These are phyloP conservation scores for Pseudocercospora macadamiae DNA, from an alignment of 2,329 filamentous ascomycete genomes.

Conservation along the genomic window DNA sequence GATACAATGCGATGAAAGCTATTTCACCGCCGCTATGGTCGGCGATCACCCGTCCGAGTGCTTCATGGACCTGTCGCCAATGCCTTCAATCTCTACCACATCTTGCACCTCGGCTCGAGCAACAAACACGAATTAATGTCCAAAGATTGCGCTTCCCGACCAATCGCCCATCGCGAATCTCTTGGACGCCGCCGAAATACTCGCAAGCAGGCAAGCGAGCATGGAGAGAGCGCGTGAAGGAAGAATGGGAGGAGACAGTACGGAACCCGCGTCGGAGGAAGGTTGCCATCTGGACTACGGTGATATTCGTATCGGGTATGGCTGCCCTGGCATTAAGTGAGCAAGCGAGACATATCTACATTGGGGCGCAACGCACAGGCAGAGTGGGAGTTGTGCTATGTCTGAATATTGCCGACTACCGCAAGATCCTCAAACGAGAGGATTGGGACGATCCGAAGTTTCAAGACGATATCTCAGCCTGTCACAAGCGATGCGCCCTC, in stretches of 20 bases:
- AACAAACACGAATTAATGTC: neutral
- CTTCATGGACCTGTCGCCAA: conserved; percentile 31
- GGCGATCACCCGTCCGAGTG: conserved; percentile 14
- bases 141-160: conserved; percentile 1
- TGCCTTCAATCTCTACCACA: conserved; percentile 21
- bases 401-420: conserved; percentile 87
- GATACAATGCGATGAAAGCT: conserved; percentile 32
- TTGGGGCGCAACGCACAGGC: conserved; percentile 74
- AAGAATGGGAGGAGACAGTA: conserved; percentile 17
- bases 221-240: conserved; percentile 32
- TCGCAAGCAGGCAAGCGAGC: conserved; percentile 33
- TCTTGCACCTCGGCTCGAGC: conserved; percentile 12
- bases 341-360: conserved; percentile 75
- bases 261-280: conserved; percentile 26
- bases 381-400: conserved; percentile 75
- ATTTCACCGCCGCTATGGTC: conserved; percentile 23
- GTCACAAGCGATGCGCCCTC: conserved; percentile 89
- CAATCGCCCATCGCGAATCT: conserved; percentile 6
- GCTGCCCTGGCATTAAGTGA: conserved; percentile 57
- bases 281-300: conserved; percentile 36
- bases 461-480: conserved; percentile 72
- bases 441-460: conserved; percentile 64
- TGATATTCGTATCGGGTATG: conserved; percentile 38
- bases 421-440: conserved; percentile 73
- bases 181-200: conserved; percentile 2